Conservation (phyloP, 139 green algal species). For the Raphidocelis subcapitata region DNA sequence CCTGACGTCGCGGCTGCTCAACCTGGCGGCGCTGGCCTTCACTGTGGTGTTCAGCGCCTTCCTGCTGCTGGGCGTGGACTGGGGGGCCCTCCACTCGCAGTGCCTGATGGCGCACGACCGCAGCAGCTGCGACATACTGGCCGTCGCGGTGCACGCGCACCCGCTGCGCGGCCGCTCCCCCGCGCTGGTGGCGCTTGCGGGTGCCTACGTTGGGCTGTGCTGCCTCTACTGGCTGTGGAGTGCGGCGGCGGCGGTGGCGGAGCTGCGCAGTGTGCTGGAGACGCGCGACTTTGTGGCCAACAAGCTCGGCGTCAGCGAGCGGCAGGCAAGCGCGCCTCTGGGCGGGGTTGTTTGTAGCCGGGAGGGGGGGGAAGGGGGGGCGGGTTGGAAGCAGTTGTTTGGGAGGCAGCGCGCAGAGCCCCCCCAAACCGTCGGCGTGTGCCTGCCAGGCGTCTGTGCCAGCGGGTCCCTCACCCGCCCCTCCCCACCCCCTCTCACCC, state of each 20-base stretch:
- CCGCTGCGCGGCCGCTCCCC: slow-evolving; percentile 34
- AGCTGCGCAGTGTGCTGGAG: slow-evolving; percentile 55
- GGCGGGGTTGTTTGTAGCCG: not conserved
- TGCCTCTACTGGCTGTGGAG: slow-evolving; percentile 66
- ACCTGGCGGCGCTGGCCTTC: slow-evolving; percentile 89
- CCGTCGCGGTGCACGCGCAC: slow-evolving; percentile 40
- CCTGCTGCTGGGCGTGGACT: slow-evolving; percentile 90
- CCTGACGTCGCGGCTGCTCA: slow-evolving; percentile 68
- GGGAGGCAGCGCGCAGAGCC: not conserved
- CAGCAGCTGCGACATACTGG: slow-evolving; percentile 69
- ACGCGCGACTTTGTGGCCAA: slow-evolving; percentile 66
- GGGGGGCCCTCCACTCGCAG: slow-evolving; percentile 60
- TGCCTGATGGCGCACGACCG: slow-evolving; percentile 18
- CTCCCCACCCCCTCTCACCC: not conserved
- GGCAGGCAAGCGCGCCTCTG: slow-evolving; percentile 32
- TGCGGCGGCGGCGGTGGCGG: slow-evolving; percentile 48
- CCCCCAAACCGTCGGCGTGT: not conserved
- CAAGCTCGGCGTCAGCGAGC: slow-evolving; percentile 75
- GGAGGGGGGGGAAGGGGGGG: not conserved
- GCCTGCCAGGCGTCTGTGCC: too few relatives aligned
- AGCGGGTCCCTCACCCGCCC: too few relatives aligned
- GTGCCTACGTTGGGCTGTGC: slow-evolving; percentile 71
- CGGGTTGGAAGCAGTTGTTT: not conserved
- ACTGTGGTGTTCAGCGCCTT: slow-evolving; percentile 84
- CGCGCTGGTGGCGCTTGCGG: slow-evolving; percentile 26